phyloP scores from a whole-genome alignment of 2,329 filamentous ascomycete genomes.

The Hypoxylon sp. region DNA sequence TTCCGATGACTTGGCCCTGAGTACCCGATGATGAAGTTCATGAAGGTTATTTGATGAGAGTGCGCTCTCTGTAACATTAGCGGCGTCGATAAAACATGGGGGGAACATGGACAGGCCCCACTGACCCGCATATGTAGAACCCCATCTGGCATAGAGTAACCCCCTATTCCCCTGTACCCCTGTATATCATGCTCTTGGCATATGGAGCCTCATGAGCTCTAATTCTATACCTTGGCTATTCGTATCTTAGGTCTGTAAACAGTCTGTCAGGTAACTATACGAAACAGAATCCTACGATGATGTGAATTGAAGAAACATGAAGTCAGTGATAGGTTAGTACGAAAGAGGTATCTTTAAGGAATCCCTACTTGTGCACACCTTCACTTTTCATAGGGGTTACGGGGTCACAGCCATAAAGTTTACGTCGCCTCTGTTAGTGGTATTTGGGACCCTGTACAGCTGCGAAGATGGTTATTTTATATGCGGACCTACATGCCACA shows the following conservation, averaged over 20 bases:
- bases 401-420: constrained; percentile 32
- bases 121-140: constrained; percentile 29
- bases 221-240: constrained; percentile 10
- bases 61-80: constrained; percentile 45
- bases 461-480: constrained; percentile 31
- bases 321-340: neutral
- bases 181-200: constrained; percentile 24
- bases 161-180: constrained; percentile 28
- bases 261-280: neutral
- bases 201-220: constrained; percentile 38
- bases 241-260: constrained; percentile 7
- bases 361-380: neutral
- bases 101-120: constrained; percentile 25
- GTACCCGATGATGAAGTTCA: constrained; percentile 28
- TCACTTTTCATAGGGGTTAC: constrained; percentile 29
- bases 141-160: constrained; percentile 22
- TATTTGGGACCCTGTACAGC: constrained; percentile 19
- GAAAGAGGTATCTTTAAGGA: neutral
- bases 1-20: constrained; percentile 37
- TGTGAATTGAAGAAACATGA: neutral
- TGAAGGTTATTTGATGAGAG: constrained; percentile 43
- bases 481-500: constrained; percentile 41
- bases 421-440: constrained; percentile 30
- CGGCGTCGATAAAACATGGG: constrained; percentile 45
- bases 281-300: neutral